Conservation (phyloP, 2,329 filamentous ascomycete genomes). For the Rhynchosporium graminicola region DNA sequence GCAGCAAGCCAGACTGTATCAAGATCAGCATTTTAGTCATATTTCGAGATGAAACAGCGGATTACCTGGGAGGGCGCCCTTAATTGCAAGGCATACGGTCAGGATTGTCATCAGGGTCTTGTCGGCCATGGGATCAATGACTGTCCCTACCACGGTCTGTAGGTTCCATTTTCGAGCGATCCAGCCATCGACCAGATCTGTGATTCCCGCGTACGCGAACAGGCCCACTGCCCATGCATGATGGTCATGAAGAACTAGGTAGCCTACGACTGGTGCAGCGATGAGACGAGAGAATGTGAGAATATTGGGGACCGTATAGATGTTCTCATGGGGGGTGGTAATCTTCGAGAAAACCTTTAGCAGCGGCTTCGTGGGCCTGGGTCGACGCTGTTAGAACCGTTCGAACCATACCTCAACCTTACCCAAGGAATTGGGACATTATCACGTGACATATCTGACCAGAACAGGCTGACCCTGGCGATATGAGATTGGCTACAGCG, state of each 20-base stretch:
- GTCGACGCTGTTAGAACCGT: slow-evolving; percentile 1
- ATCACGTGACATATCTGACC: too few species aligned
- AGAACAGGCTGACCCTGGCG: too few species aligned
- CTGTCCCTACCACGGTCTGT: slow-evolving; percentile 89
- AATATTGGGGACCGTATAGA: slow-evolving; percentile 95
- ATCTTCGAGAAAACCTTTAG: slow-evolving; percentile 36
- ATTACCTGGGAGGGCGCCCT: slow-evolving; percentile 77
- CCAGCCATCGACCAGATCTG: slow-evolving; percentile 90
- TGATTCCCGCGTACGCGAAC: slow-evolving; percentile 90
- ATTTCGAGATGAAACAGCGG: slow-evolving; percentile 8
- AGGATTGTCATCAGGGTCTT: slow-evolving; percentile 94
- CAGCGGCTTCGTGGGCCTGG: slow-evolving; percentile 27
- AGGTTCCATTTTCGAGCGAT: slow-evolving; percentile 86
- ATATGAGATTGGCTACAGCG: too few species aligned
- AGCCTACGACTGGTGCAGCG: slow-evolving; percentile 82
- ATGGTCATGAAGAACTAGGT: slow-evolving; percentile 81
- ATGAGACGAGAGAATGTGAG: slow-evolving; percentile 84
- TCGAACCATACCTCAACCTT: too few species aligned
- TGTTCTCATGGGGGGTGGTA: slow-evolving; percentile 71
- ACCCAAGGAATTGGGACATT: too few species aligned
- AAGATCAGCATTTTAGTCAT: not conserved
- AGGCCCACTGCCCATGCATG: slow-evolving; percentile 77
- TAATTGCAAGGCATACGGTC: slow-evolving; percentile 80
- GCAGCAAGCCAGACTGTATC: slow-evolving; percentile 75
- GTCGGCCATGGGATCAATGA: slow-evolving; percentile 96